These are phyloP conservation scores for Haplosporangium gracile DNA, from an alignment of 192 early-diverging fungal species.

Conservation along the genomic window DNA sequence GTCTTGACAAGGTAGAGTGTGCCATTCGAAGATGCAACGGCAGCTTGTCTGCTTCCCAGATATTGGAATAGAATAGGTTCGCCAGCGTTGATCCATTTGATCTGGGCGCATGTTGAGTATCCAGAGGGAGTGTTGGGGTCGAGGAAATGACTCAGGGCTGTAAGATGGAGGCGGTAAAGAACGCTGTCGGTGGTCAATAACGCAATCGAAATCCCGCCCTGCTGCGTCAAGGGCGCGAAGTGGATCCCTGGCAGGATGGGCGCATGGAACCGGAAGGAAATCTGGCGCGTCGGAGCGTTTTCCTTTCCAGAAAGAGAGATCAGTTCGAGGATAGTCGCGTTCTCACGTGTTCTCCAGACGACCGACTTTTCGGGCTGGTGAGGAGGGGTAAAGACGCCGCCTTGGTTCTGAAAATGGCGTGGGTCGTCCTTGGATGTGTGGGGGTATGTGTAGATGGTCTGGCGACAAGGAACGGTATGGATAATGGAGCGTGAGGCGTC, in stretches of 20 bases:
- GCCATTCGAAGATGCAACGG: conserved; percentile 19
- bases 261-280: conserved; percentile 44
- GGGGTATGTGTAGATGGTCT: conserved; percentile 6
- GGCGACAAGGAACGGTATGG: conserved; percentile 28
- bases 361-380: conserved; percentile 45
- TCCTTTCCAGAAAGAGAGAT: conserved; percentile 47
- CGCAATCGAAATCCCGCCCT: conserved; percentile 40
- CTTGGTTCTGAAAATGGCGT: conserved; percentile 34
- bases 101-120: conserved; percentile 21
- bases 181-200: conserved; percentile 44
- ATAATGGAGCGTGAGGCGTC: conserved; percentile 23
- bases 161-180: conserved; percentile 37
- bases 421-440: neutral
- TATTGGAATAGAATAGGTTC: conserved; percentile 30
- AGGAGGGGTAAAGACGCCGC: conserved; percentile 44
- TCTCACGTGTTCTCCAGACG: conserved; percentile 45
- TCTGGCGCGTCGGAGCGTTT: conserved; percentile 37
- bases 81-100: conserved; percentile 25
- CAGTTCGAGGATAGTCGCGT: conserved; percentile 36
- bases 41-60: conserved; percentile 42
- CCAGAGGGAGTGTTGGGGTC: conserved; percentile 20
- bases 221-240: conserved; percentile 20
- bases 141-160: conserved; percentile 36
- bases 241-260: conserved; percentile 46
- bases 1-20: conserved; percentile 30